These are phyloP conservation scores for Colletotrichum filicis DNA, from an alignment of 2,329 filamentous ascomycete genomes.

Conservation along the genomic window DNA sequence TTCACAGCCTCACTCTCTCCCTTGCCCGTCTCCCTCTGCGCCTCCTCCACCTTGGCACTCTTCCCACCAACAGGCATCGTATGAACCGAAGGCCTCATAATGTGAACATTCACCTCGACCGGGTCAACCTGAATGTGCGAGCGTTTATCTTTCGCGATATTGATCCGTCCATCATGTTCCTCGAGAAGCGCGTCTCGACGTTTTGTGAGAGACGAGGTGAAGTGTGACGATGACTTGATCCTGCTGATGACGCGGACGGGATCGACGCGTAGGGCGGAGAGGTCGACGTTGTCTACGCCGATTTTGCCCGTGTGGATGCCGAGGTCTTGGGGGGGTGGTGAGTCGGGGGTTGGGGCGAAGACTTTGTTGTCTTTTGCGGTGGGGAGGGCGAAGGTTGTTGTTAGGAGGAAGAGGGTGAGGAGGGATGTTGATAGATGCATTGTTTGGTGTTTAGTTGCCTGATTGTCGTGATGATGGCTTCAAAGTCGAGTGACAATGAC, in stretches of 20 bases:
- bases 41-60: neutral
- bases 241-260: constrained; percentile 4
- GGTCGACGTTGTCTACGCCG: constrained; percentile 29
- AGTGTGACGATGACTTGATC: neutral
- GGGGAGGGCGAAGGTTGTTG: neutral
- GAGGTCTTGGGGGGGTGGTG: neutral
- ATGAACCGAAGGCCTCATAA: neutral
- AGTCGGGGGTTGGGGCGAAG: neutral
- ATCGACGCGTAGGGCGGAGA: constrained; percentile 22
- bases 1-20: neutral
- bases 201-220: neutral
- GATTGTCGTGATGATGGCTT: neutral
- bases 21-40: neutral
- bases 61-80: neutral
- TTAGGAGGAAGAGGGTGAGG: neutral
- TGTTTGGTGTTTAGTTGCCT: neutral
- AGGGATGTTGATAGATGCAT: neutral
- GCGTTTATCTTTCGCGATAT: neutral
- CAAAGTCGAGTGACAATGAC: neutral
- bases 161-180: neutral
- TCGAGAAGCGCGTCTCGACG: neutral
- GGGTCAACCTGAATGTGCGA: constrained; percentile 14
- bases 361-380: constrained; percentile 19
- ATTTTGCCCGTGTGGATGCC: constrained; percentile 11
- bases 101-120: constrained; percentile 2